Evolutionary conservation across 805 yeast genomes (phyloP).

Genomic region (Yarrowia deformans): DNA sequence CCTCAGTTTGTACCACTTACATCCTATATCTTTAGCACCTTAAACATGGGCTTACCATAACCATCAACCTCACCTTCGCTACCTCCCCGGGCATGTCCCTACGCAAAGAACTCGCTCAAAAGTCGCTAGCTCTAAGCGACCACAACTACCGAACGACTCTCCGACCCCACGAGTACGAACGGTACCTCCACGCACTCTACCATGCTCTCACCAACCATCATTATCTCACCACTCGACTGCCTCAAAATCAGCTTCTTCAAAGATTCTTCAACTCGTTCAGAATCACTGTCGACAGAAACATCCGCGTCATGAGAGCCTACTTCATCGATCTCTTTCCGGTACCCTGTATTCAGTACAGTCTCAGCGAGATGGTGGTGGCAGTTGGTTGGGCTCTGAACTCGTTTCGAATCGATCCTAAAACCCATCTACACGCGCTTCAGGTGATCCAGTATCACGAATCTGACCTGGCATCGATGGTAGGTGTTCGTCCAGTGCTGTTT

Average conservation of each 20-base stretch:
- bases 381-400: background rate
- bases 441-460: constrained; percentile 1
- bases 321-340: background rate
- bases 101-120: background rate
- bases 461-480: background rate
- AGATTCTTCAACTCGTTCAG: constrained; percentile 8
- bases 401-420: background rate
- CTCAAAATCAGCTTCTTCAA: constrained; percentile 3
- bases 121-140: background rate
- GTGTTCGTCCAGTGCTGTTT: constrained; percentile 2
- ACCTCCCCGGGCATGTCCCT: background rate
- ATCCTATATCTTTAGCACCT: too few relatives aligned
- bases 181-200: constrained; percentile 4
- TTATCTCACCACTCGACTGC: background rate
- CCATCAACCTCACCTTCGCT: too few relatives aligned
- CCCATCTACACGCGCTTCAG: constrained; percentile 4
- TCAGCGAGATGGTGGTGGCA: background rate
- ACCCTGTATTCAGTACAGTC: background rate
- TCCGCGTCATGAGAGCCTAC: constrained; percentile 17
- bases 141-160: background rate
- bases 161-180: background rate
- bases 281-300: constrained; percentile 8
- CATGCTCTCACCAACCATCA: background rate
- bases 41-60: too few relatives aligned
- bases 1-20: too few relatives aligned